Base-by-base conservation (phyloP, 352 stramenopile genomes). In the Phytophthora boehmeriae region DNA sequence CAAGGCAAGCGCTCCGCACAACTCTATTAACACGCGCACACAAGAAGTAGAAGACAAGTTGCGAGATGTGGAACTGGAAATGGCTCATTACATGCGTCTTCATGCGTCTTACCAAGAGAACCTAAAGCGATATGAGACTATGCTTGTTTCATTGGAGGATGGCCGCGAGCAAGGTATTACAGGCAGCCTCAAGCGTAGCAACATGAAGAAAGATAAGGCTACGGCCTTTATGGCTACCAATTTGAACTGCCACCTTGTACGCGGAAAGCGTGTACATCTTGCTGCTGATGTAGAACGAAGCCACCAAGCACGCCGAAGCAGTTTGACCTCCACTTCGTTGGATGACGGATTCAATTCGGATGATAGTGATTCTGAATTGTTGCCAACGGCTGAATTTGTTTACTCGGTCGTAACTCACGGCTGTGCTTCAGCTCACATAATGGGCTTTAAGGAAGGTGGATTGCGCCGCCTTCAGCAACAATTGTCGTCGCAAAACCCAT, bases 191-290 rank as follows among this genome's bases (percentile, higher is more conserved):
- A 94, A 94, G 57, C 87, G 87, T 27, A 94, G 85, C 54, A 91
- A 84, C 28, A 84, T 89, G 71, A 96, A 94, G 59, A 96, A 96
- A 46, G 87, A 96, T 58, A 80, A 92, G 65, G 73, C 75, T 5
- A 86, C 82, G 1, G 78, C 89, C 43, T 96, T 96, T 54, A 96
- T 96, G 87, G 76, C 85, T 2, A 93, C 83, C 9, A 96, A 96
- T 68, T 51, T 96, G 1, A 93, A 93, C 53, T 92, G 80, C 20
- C 87, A 96, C 52, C 53, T 94, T 39, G 76, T 93, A 20, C 87
- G 87, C 25, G 87, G 80, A 23, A 75, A 74, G 48, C 79, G 77
- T 11, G 67, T 92, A 25, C 45, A 76, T 14, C 68, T 91, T 9
- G 79, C 78, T n/a, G 78, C 48, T 17, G 67, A 70, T 22, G 30